A percentile compares a stretch with the other conserved stretches of the same genome.
Evolutionary conservation across 345 rosid genomes (phyloP).

Genomic region (Eutrema heterophyllum): DNA sequence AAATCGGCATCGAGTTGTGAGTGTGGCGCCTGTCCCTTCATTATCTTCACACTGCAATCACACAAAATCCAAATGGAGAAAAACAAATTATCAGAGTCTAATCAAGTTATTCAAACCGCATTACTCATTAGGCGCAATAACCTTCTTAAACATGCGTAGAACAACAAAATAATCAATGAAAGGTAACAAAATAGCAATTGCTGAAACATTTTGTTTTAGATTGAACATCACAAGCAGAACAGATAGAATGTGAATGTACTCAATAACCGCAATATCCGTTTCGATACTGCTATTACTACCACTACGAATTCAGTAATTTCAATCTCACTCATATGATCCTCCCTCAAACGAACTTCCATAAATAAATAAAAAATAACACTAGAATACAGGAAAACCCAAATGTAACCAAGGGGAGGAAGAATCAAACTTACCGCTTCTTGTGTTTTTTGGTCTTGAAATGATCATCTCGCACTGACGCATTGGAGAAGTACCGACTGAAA

Average conservation of each 20-base stretch:
- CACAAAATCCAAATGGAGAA: background rate
- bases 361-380: no score
- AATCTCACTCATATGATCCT: background rate
- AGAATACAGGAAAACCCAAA: no score
- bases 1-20: conserved; percentile 90
- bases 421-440: conserved; percentile 60
- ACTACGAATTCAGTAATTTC: background rate
- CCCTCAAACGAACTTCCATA: background rate
- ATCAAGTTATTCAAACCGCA: background rate
- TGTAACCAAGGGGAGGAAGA: background rate
- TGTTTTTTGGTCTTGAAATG: conserved; percentile 94
- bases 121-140: background rate
- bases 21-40: conserved; percentile 84
- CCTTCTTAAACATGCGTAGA: background rate
- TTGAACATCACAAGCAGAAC: background rate
- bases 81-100: background rate
- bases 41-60: conserved; percentile 58
- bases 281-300: background rate
- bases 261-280: background rate
- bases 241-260: background rate
- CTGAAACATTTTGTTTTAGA: background rate
- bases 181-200: background rate
- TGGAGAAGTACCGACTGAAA: conserved; percentile 81
- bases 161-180: background rate
- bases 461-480: conserved; percentile 54